Conservation (phyloP, 2,329 filamentous ascomycete species). For the Trichoderma sp. region DNA sequence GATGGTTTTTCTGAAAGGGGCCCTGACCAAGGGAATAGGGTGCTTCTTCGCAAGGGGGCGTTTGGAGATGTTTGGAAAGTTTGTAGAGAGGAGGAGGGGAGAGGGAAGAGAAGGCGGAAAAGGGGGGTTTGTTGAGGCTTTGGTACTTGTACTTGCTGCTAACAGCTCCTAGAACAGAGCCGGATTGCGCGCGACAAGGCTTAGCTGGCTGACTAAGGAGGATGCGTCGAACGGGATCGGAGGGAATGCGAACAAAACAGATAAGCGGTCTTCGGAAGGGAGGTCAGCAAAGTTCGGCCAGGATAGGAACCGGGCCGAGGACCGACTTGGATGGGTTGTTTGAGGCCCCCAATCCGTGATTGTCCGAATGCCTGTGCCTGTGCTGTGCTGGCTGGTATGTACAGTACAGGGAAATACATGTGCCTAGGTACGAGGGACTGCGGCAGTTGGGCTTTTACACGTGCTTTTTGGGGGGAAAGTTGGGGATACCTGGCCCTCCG, state of each 20-base stretch:
- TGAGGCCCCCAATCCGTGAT: not conserved
- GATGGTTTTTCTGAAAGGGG: slow-evolving; percentile 54
- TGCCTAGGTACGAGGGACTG: not conserved
- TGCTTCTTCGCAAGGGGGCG: slow-evolving; percentile 73
- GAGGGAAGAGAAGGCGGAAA: not conserved
- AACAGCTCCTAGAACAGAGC: not conserved
- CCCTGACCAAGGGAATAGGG: slow-evolving; percentile 98
- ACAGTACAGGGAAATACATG: not conserved
- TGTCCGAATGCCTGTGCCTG: not conserved
- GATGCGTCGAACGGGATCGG: slow-evolving; percentile 4
- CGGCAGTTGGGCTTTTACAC: not conserved
- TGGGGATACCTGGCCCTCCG: not conserved
- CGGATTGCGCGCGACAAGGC: slow-evolving; percentile 17
- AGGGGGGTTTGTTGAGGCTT: slow-evolving; percentile 8
- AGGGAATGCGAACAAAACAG: not conserved
- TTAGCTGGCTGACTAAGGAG: slow-evolving; percentile 17
- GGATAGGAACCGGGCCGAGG: slow-evolving; percentile 15
- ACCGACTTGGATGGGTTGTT: not conserved
- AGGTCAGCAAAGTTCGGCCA: slow-evolving; percentile 8
- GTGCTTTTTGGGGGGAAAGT: not conserved
- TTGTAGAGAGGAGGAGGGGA: not conserved
- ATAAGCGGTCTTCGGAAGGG: slow-evolving; percentile 4
- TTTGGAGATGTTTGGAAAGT: slow-evolving; percentile 15
- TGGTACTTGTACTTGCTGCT: slow-evolving; percentile 13
- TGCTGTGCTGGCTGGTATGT: too few species aligned